A percentile compares a stretch with the other conserved stretches of the same genome.
These are phyloP conservation scores for Acrodontium crateriforme DNA, from an alignment of 2,329 filamentous ascomycete genomes.

Conservation along the genomic window DNA sequence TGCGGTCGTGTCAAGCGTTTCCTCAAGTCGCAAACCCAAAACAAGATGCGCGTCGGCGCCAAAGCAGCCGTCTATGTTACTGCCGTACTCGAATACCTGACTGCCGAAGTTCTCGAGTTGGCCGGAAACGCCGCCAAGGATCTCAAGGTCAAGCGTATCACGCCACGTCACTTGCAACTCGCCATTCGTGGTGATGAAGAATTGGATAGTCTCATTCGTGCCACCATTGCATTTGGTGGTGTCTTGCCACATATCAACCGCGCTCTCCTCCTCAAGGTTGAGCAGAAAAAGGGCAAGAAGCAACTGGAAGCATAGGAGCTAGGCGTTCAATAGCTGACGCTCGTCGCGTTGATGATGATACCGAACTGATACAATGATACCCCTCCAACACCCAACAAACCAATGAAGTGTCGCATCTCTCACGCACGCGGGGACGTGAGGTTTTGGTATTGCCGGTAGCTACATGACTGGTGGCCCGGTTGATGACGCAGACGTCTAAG, in stretches of 20 bases:
- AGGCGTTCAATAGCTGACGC: too few relatives aligned
- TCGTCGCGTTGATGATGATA: too few relatives aligned
- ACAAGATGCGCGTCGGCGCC: conserved; percentile 98
- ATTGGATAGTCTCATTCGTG: conserved; percentile 90
- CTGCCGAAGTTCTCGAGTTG: conserved; percentile 92
- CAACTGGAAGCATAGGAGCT: conserved; percentile 5
- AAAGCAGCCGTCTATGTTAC: conserved; percentile 98
- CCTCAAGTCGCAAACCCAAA: conserved; percentile 96
- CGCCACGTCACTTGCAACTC: conserved; percentile 90
- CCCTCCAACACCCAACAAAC: too few relatives aligned
- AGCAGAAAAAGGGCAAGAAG: conserved; percentile 89
- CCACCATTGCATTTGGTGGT: conserved; percentile 96
- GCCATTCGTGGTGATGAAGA: conserved; percentile 96
- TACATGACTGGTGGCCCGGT: too few relatives aligned
- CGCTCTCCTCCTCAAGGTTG: conserved; percentile 85
- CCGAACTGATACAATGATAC: too few relatives aligned
- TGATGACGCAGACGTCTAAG: conserved; percentile 5
- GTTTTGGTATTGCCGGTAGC: too few relatives aligned
- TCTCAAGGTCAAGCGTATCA: conserved; percentile 99
- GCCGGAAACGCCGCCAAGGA: conserved; percentile 98
- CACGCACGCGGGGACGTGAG: too few relatives aligned
- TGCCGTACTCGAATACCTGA: conserved; percentile 94
- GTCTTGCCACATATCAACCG: conserved; percentile 98
- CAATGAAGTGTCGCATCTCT: too few relatives aligned
- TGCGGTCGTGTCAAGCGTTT: conserved; percentile 99